Percentiles rank a stretch among this genome's conserved stretches.
Conservation (phyloP, 768 basidiomycete species). For the Auriscalpium microsporum region DNA sequence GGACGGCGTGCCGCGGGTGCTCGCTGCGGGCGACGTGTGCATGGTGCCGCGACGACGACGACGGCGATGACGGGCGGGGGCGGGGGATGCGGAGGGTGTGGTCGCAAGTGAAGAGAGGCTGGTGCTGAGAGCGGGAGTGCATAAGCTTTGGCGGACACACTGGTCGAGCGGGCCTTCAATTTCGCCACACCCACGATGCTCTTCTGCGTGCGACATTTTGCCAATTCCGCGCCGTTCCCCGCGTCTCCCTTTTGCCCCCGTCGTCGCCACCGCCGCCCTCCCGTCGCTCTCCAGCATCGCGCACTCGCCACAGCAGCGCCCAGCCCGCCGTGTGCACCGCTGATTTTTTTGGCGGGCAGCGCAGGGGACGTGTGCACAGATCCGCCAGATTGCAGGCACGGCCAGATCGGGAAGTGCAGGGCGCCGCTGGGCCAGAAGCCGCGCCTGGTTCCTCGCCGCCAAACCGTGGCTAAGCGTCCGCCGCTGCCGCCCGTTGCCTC, state of each 20-base stretch:
- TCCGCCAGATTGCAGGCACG: constrained; percentile 9
- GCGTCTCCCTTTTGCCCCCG: background rate
- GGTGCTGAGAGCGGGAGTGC: constrained; percentile 12
- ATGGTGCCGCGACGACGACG: background rate
- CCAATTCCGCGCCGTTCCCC: constrained; percentile 11
- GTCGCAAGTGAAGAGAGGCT: constrained; percentile 7
- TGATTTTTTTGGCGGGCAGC: constrained; percentile 9
- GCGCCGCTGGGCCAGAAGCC: constrained; percentile 16
- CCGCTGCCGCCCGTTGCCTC: constrained; percentile 5
- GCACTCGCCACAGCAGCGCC: background rate
- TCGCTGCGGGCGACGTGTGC: constrained; percentile 11
- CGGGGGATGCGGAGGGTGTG: background rate
- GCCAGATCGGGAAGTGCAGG: constrained; percentile 10
- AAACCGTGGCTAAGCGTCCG: constrained; percentile 2
- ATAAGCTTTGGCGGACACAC: constrained; percentile 11
- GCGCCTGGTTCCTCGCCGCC: constrained; percentile 8
- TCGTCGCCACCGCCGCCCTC: background rate
- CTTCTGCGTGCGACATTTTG: constrained; percentile 13
- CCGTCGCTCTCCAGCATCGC: background rate
- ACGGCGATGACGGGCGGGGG: background rate
- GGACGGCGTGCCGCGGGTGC: constrained; percentile 15
- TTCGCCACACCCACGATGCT: constrained; percentile 17
- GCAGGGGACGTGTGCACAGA: constrained; percentile 2
- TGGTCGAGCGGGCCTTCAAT: constrained; percentile 16
- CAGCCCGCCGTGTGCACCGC: background rate